These are phyloP conservation scores for Xylariaceae sp. DNA, from an alignment of 2,329 filamentous ascomycete species.

Conservation along the genomic window DNA sequence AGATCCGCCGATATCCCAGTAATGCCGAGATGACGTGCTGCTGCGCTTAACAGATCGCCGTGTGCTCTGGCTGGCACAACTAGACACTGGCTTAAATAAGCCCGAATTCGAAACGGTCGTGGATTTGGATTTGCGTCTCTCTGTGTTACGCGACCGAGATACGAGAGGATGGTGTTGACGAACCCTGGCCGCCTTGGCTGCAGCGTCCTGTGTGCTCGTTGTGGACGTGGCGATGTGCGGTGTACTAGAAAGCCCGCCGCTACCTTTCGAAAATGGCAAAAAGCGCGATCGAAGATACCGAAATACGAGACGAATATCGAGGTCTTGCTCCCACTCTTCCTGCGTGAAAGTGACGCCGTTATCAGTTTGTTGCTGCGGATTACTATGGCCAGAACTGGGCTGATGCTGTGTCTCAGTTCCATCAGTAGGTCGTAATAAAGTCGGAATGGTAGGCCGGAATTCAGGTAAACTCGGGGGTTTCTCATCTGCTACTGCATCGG, in stretches of 20 bases:
- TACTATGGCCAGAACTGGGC: conserved; percentile 13
- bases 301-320: conserved; percentile 90
- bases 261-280: conserved; percentile 43
- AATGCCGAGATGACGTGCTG: conserved; percentile 68
- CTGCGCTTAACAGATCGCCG: conserved; percentile 63
- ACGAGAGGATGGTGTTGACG: conserved; percentile 86
- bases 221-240: conserved; percentile 44
- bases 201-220: conserved; percentile 55
- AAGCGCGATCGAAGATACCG: conserved; percentile 77
- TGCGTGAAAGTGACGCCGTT: conserved; percentile 44
- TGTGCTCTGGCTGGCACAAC: conserved; percentile 84
- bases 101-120: conserved; percentile 45
- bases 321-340: conserved; percentile 89
- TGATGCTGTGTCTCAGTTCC: conserved; percentile 30
- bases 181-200: conserved; percentile 75
- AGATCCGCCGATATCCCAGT: conserved; percentile 85
- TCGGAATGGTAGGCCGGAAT: conserved; percentile 45
- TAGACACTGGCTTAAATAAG: conserved; percentile 49
- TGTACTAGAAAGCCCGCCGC: conserved; percentile 40
- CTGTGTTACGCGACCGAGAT: conserved; percentile 49
- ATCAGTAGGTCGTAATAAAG: conserved; percentile 34
- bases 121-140: conserved; percentile 53
- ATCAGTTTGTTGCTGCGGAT: conserved; percentile 20
- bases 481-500: conserved; percentile 41
- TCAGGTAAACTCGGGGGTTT: conserved; percentile 42